Conservation (phyloP, 441 rosid species). For the Mallotus japonicus region DNA sequence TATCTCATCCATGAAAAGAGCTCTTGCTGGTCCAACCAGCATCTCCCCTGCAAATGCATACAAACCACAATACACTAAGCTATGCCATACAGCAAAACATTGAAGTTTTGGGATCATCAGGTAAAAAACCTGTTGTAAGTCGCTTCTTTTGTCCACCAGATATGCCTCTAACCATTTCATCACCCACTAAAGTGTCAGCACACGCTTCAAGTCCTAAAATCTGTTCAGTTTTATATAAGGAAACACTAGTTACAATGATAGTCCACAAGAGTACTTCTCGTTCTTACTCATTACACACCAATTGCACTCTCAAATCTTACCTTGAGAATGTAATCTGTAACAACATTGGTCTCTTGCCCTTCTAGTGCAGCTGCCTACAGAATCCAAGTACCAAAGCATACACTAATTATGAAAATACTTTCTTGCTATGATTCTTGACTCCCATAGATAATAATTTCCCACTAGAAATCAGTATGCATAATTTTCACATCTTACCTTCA, state of each 20-base stretch:
- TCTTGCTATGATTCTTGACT: background rate
- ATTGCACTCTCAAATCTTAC: constrained; percentile 20
- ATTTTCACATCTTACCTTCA: constrained; percentile 42
- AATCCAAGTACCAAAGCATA: background rate
- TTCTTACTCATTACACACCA: background rate
- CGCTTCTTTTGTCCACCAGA: constrained; percentile 68
- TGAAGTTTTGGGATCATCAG: background rate
- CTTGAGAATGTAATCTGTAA: constrained; percentile 64
- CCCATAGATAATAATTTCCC: background rate
- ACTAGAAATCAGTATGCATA: background rate
- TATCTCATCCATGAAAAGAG: constrained; percentile 74
- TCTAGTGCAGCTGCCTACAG: constrained; percentile 55
- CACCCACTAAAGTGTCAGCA: constrained; percentile 63
- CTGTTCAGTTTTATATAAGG: constrained; percentile 24
- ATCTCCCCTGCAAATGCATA: constrained; percentile 51
- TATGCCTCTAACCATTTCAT: constrained; percentile 64
- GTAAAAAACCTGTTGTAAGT: constrained; percentile 49
- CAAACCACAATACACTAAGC: no score
- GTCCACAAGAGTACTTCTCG: no score
- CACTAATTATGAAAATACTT: background rate
- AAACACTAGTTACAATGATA: background rate
- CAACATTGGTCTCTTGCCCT: constrained; percentile 52
- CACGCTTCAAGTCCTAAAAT: constrained; percentile 63
- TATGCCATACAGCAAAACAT: background rate
- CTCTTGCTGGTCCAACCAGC: constrained; percentile 68